Evolutionary conservation across 2,329 filamentous ascomycete species (phyloP).

Genomic region (Cercospora nicotianae): DNA sequence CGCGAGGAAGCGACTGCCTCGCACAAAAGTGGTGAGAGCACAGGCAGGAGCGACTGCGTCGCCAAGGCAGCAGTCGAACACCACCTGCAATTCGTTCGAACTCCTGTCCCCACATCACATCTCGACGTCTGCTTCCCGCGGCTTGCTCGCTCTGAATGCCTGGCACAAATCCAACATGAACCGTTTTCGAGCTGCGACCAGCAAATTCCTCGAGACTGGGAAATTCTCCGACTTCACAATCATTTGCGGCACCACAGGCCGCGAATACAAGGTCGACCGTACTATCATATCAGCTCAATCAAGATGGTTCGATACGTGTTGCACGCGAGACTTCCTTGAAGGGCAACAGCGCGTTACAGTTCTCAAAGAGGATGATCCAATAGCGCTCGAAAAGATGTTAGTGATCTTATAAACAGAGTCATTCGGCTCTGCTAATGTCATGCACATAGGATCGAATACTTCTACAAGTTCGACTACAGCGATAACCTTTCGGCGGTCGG

Average conservation of each 20-base stretch:
- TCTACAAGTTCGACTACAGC: neutral
- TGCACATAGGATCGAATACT: too few relatives aligned
- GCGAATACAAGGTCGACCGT: conserved; percentile 7
- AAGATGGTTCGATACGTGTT: conserved; percentile 8
- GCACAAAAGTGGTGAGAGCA: neutral
- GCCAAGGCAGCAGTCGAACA: neutral
- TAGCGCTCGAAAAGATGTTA: neutral
- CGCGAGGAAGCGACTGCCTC: neutral
- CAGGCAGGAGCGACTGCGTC: neutral
- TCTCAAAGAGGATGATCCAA: neutral
- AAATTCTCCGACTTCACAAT: neutral
- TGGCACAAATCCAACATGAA: too few relatives aligned
- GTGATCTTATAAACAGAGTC: too few relatives aligned
- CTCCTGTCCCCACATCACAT: too few relatives aligned
- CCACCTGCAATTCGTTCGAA: neutral
- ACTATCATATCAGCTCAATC: neutral
- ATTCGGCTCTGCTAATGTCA: too few relatives aligned
- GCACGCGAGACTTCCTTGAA: neutral
- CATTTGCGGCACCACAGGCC: neutral
- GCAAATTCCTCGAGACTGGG: neutral
- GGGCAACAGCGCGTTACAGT: neutral
- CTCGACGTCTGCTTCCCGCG: too few relatives aligned
- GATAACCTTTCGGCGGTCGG: too few relatives aligned
- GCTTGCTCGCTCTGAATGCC: too few relatives aligned
- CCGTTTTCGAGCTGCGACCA: too few relatives aligned